A percentile compares a stretch with the other conserved stretches of the same genome.
These are phyloP conservation scores for Phoma sp. DNA, from an alignment of 2,329 filamentous ascomycete species.

Conservation along the genomic window DNA sequence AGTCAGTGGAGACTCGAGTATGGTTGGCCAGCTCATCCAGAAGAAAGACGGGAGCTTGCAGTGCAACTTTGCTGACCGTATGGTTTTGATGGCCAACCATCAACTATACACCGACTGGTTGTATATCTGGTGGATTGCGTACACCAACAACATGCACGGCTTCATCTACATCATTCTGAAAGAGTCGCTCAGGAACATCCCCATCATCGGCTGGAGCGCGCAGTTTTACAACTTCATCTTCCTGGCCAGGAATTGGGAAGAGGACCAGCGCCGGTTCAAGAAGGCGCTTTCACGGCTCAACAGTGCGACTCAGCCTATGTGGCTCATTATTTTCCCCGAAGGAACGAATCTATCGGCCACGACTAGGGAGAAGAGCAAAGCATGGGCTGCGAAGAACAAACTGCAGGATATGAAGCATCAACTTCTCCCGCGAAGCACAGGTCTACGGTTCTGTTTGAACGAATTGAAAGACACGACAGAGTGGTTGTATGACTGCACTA, in stretches of 20 bases:
- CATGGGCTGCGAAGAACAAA: slow-evolving; percentile 78
- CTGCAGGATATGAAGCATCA: slow-evolving; percentile 75
- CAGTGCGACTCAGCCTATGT: slow-evolving; percentile 78
- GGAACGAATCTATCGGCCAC: slow-evolving; percentile 81
- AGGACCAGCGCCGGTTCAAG: slow-evolving; percentile 76
- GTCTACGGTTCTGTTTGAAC: slow-evolving; percentile 78
- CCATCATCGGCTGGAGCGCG: slow-evolving; percentile 80
- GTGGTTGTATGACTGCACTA: slow-evolving; percentile 90
- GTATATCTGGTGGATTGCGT: slow-evolving; percentile 94
- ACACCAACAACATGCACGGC: slow-evolving; percentile 82
- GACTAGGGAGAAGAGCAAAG: slow-evolving; percentile 71
- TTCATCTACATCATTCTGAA: slow-evolving; percentile 91
- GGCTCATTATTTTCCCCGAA: slow-evolving; percentile 86
- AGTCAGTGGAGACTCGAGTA: slow-evolving; percentile 82
- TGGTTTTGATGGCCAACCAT: slow-evolving; percentile 87
- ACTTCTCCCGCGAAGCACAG: slow-evolving; percentile 80
- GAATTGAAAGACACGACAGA: slow-evolving; percentile 77
- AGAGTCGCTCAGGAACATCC: slow-evolving; percentile 82
- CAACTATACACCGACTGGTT: slow-evolving; percentile 91
- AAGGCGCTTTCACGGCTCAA: slow-evolving; percentile 75
- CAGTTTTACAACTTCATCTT: slow-evolving; percentile 91
- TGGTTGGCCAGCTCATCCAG: slow-evolving; percentile 74
- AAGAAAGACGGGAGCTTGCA: slow-evolving; percentile 75
- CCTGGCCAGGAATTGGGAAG: slow-evolving; percentile 86
- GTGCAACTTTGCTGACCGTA: slow-evolving; percentile 79